Conservation (phyloP, 2,329 filamentous ascomycete species). For the Fusarium nematophilum region DNA sequence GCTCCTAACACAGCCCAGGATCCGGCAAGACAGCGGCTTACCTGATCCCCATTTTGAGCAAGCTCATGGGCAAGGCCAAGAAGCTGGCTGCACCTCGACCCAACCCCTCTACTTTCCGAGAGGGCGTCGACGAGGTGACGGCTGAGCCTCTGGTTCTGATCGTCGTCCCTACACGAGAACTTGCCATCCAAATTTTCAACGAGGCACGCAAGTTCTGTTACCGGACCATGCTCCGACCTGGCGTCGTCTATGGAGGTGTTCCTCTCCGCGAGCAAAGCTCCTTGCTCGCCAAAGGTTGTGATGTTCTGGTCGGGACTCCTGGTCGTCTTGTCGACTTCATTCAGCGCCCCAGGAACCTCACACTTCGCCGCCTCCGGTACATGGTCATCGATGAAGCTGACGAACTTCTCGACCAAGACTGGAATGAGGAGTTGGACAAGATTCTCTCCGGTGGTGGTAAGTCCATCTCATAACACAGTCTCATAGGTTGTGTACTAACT, state of each 20-base stretch:
- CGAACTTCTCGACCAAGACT: conserved; percentile 85
- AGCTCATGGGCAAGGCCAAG: conserved; percentile 95
- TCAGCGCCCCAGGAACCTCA: conserved; percentile 73
- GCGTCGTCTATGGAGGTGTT: conserved; percentile 87
- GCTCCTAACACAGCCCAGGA: conserved; percentile 62
- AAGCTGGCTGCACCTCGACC: conserved; percentile 85
- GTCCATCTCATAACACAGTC: conserved; percentile 42
- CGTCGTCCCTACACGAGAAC: conserved; percentile 86
- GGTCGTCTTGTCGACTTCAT: conserved; percentile 90
- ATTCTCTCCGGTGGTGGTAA: conserved; percentile 86
- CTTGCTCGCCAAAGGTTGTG: conserved; percentile 85
- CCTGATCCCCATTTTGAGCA: conserved; percentile 87
- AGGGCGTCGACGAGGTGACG: conserved; percentile 62
- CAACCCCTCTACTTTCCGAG: conserved; percentile 66
- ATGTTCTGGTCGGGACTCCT: conserved; percentile 88
- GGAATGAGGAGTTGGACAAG: conserved; percentile 78
- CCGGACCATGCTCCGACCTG: conserved; percentile 91
- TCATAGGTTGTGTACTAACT: conserved; percentile 33
- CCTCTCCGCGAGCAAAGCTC: conserved; percentile 75
- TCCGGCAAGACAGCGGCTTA: conserved; percentile 98
- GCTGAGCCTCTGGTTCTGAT: conserved; percentile 92
- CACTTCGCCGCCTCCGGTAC: conserved; percentile 80
- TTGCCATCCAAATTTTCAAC: conserved; percentile 95
- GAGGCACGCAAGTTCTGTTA: conserved; percentile 94
- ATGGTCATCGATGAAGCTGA: conserved; percentile 94